Conservation (phyloP, 1,284 basidiomycete species). For the Puccinia triticina region DNA sequence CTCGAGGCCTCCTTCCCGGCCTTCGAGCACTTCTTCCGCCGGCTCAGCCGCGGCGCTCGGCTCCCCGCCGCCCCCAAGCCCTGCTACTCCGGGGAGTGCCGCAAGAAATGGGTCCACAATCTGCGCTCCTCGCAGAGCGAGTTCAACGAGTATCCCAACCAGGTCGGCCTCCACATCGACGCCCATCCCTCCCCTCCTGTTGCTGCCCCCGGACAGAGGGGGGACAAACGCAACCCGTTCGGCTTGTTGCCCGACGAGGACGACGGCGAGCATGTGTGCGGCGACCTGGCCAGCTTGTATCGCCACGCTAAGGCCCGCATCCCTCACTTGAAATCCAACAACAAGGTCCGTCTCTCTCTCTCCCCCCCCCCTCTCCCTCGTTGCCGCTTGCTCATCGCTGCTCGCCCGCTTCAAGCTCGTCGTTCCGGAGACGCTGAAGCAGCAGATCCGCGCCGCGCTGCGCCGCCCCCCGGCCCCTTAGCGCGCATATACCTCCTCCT, state of each 20-base stretch:
- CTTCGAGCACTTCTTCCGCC: constrained; percentile 46
- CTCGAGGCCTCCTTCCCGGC: constrained; percentile 34
- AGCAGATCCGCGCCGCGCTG: no score
- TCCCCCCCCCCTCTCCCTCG: not conserved
- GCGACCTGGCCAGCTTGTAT: constrained; percentile 50
- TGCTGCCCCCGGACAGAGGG: not conserved
- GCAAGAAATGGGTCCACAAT: constrained; percentile 51
- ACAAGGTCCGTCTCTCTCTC: not conserved
- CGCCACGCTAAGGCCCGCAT: constrained; percentile 29
- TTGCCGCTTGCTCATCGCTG: no score
- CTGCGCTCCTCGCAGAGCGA: constrained; percentile 47
- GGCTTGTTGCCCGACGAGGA: constrained; percentile 30
- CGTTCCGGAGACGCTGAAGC: no score
- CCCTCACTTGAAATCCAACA: constrained; percentile 6
- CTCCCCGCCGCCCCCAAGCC: constrained; percentile 34
- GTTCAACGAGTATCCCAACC: constrained; percentile 47
- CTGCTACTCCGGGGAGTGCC: constrained; percentile 49
- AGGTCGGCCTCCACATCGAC: constrained; percentile 45
- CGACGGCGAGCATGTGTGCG: constrained; percentile 50
- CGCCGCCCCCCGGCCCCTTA: no score
- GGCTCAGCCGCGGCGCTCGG: constrained; percentile 37
- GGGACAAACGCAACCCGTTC: constrained; percentile 6
- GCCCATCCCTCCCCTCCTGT: not conserved
- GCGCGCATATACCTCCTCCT: no score
- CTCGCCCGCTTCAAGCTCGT: no score